Base-by-base conservation (phyloP, 129 eudicot genomes). In the Lactuca saligna region DNA sequence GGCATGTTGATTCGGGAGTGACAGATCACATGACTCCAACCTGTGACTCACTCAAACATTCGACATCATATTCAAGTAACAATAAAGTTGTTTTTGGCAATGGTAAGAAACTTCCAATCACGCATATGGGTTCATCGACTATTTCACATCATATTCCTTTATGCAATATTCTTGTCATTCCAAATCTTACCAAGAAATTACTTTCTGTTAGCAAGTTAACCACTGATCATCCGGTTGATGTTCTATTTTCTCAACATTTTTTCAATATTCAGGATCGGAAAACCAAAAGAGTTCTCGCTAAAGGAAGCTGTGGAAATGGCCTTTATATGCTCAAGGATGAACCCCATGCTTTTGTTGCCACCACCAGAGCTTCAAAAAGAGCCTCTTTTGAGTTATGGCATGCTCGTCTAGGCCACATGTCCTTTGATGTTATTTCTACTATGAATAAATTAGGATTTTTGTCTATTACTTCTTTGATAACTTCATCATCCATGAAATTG, bases 371-470 rank as follows among this genome's bases (percentile, higher is more conserved):
- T 15, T 56, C 61, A 9, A 56, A 56, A 12, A 15, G 9, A 9
- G 61, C 11, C 8, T 56, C 61, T 56, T 56, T 20, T 56, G 14
- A 56, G 32, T 56, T 56, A 56, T 56, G 61, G 35, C 61, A 56
- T 7, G 17, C 59, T 8, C 3, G 29, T 54, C 9, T 20, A 20
- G 20, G 20, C 20, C 20, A 20, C 1, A 1, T 20, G 20, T 20
- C 20, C 20, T 20, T 20, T 20, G 20, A 20, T 20, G 20, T 0
- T 20, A 20, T 20, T 20, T 20, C 20, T 20, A 20, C 20, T 20
- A 20, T 20, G 20, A 20, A 20, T 20, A 20, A 20, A 1, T 20
- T 20, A 20, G 20, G 20, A 20, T 20, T 20, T 20, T 20, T 20
- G 20, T 20, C 20, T 20, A 20, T 20, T 20, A 20, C 20, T 20